Percentiles rank a stretch among this genome's conserved stretches.
Evolutionary conservation across 805 yeast species (phyloP).

Genomic region (Candida glaebosa): DNA sequence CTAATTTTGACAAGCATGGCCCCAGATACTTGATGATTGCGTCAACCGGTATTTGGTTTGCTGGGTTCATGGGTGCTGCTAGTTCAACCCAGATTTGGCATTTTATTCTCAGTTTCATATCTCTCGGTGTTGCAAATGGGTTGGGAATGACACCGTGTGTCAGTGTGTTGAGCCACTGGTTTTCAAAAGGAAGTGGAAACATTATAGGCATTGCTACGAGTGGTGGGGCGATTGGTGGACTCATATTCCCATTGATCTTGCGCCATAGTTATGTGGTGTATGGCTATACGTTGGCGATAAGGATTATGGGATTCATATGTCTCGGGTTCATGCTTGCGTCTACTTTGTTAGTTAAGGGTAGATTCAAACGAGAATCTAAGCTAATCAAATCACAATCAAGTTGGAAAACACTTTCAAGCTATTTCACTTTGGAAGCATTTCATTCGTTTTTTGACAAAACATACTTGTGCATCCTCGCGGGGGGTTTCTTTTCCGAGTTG

Average conservation of each 20-base stretch:
- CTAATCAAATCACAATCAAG: background rate
- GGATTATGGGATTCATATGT: slow-evolving; percentile 40
- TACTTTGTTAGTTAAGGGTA: slow-evolving; percentile 23
- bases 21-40: slow-evolving; percentile 39
- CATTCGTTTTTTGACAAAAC: slow-evolving; percentile 17
- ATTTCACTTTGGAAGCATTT: slow-evolving; percentile 7
- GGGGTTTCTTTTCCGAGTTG: slow-evolving; percentile 30
- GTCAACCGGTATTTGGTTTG: slow-evolving; percentile 41
- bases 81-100: slow-evolving; percentile 52
- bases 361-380: slow-evolving; percentile 14
- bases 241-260: slow-evolving; percentile 54
- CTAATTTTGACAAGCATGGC: slow-evolving; percentile 63
- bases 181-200: slow-evolving; percentile 50
- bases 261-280: slow-evolving; percentile 40
- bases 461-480: slow-evolving; percentile 24
- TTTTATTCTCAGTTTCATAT: slow-evolving; percentile 55
- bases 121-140: slow-evolving; percentile 58
- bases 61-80: slow-evolving; percentile 57
- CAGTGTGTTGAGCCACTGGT: slow-evolving; percentile 66
- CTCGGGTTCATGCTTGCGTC: slow-evolving; percentile 24
- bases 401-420: slow-evolving; percentile 6
- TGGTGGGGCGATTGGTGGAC: slow-evolving; percentile 70
- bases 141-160: slow-evolving; percentile 59
- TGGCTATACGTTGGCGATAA: slow-evolving; percentile 59
- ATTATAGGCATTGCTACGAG: slow-evolving; percentile 58